These are phyloP conservation scores for Jaapia argillacea DNA, from an alignment of 768 basidiomycete species.

Conservation along the genomic window DNA sequence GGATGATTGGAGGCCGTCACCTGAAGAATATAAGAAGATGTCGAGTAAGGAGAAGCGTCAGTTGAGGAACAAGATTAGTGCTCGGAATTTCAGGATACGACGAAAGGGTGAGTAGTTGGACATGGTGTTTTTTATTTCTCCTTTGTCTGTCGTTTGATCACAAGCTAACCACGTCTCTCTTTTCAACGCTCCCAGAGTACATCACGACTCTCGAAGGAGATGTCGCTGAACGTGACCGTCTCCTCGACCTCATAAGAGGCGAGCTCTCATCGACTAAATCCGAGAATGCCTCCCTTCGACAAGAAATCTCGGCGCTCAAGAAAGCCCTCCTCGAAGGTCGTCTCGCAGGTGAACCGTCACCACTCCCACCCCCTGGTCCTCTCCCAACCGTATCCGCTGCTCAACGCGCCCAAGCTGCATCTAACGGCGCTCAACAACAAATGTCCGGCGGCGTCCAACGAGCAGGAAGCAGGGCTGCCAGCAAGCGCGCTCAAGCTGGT, in stretches of 20 bases:
- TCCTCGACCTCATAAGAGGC: constrained; percentile 79
- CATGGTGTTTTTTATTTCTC: constrained; percentile 2
- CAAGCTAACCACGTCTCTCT: neutral
- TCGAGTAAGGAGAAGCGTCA: constrained; percentile 94
- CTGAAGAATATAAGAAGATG: constrained; percentile 95
- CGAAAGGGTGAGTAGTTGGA: constrained; percentile 65
- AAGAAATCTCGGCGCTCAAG: constrained; percentile 70
- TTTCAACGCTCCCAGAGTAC: constrained; percentile 50
- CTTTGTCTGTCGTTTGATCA: constrained; percentile 1
- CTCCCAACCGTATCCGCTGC: constrained; percentile 20
- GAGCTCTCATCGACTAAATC: constrained; percentile 72
- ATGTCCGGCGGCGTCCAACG: no score
- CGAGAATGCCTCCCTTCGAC: constrained; percentile 77
- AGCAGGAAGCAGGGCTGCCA: neutral
- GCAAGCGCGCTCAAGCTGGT: constrained; percentile 8
- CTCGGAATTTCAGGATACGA: constrained; percentile 89
- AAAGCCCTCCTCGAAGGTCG: constrained; percentile 64
- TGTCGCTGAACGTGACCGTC: constrained; percentile 83
- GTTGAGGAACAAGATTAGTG: constrained; percentile 92
- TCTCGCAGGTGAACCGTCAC: constrained; percentile 25
- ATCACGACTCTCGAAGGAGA: constrained; percentile 90
- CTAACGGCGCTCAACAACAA: no score
- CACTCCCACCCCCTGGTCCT: constrained; percentile 37
- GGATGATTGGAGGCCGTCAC: constrained; percentile 78
- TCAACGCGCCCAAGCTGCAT: constrained; percentile 14